Evolutionary conservation across 75 land plant genomes (phyloP).

Genomic region (Adiantum capillusveneris): DNA sequence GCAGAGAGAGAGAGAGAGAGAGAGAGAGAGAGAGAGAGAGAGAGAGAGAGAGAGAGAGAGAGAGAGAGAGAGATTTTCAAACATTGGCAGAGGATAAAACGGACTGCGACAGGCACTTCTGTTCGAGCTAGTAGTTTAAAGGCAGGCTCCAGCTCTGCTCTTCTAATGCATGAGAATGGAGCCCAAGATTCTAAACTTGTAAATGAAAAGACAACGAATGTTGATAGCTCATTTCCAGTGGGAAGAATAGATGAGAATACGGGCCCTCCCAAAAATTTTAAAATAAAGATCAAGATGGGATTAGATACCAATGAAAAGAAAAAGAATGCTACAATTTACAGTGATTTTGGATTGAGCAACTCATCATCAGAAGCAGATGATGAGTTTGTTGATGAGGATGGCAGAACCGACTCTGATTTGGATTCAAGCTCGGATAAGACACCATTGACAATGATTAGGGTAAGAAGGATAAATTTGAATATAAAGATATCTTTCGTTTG

Average conservation of each 20-base stretch:
- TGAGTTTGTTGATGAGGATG: slow-evolving; percentile 36
- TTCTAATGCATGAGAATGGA: background rate
- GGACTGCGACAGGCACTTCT: background rate
- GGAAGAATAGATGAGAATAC: background rate
- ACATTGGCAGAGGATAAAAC: background rate
- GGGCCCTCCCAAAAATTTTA: slow-evolving; percentile 37
- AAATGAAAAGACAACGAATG: background rate
- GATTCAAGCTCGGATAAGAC: slow-evolving; percentile 35
- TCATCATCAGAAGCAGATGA: slow-evolving; percentile 60
- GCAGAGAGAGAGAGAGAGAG: slow-evolving; percentile 1
- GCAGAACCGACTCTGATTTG: slow-evolving; percentile 20
- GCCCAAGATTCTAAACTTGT: background rate
- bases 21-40: slow-evolving; percentile 4
- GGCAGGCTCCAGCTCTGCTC: background rate
- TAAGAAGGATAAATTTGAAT: no score
- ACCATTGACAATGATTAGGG: slow-evolving; percentile 54
- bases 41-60: slow-evolving; percentile 3
- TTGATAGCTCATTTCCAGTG: background rate
- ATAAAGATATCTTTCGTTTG: background rate
- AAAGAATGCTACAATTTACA: slow-evolving; percentile 64
- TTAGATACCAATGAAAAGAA: slow-evolving; percentile 31
- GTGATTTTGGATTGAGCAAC: slow-evolving; percentile 59
- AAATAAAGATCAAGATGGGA: slow-evolving; percentile 57
- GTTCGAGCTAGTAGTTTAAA: background rate
- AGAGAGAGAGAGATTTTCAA: background rate